Percentiles rank a stretch among this genome's conserved stretches.
These are phyloP conservation scores for Blastomyces silverae DNA, from an alignment of 2,329 filamentous ascomycete species.

Conservation along the genomic window DNA sequence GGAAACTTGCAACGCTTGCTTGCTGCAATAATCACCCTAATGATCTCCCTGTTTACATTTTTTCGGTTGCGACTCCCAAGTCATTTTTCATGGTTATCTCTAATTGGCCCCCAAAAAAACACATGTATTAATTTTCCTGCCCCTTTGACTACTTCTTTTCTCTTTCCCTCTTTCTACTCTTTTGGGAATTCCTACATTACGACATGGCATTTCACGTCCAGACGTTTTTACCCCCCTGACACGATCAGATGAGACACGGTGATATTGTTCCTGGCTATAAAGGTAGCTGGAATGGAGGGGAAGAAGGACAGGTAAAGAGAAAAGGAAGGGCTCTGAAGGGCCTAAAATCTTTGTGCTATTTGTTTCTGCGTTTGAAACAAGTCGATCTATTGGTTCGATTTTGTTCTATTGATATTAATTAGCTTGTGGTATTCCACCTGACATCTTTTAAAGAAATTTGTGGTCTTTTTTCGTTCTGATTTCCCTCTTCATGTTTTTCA, in stretches of 20 bases:
- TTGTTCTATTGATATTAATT: slow-evolving; percentile 1
- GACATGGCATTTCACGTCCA: slow-evolving; percentile 5
- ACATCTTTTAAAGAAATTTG: not conserved
- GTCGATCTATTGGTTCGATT: not conserved
- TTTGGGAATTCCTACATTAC: not conserved
- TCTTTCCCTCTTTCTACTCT: not conserved
- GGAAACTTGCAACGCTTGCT: not conserved
- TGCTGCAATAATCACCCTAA: not conserved
- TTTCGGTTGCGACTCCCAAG: not conserved
- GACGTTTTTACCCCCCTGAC: not conserved
- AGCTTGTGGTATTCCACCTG: not conserved
- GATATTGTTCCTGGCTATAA: not conserved
- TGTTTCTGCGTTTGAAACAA: not conserved
- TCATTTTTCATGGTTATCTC: not conserved
- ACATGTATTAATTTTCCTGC: not conserved
- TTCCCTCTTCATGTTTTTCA: not conserved
- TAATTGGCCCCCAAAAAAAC: not conserved
- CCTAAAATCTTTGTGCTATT: not conserved
- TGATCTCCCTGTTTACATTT: not conserved
- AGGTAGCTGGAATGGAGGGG: not conserved
- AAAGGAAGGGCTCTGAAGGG: not conserved
- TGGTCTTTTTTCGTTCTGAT: not conserved
- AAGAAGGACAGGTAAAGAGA: not conserved
- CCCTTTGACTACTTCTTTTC: not conserved
- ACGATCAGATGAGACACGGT: not conserved